Evolutionary conservation across 108 stramenopile species (phyloP), one percentile per base, ranked within the genome.

Genomic region (Phaeodactylum tricornutum): DNA sequence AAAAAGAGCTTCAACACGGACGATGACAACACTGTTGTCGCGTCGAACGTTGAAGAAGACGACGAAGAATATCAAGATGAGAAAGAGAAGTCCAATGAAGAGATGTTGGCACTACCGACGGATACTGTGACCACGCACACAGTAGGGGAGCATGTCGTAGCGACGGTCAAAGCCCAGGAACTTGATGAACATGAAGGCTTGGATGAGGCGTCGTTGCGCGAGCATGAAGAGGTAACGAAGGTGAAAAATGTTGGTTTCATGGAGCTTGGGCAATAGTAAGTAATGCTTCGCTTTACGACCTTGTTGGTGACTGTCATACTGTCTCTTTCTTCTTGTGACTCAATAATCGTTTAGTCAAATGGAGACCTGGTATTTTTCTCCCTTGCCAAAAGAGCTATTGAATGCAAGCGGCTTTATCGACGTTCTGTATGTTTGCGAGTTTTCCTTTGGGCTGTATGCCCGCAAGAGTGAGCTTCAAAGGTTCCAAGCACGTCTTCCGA

Each of bases 301-400:
- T 34, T 41, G 9, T 14, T 5, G 39, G 21, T 20, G 16, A 20
- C 14, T 28, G 45, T 16, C 55, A 30, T 30, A 12, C 43, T 26
- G 62, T 57, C 33, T 41, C 31, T 9, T 25, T n/a, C 23, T 25
- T 52, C 24, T 37, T 4, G n/a, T 29, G 34, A 51, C 11, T 69
- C 67, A n/a, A n/a, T n/a, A n/a, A n/a, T n/a, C 43, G 25, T 50
- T 17, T 5, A 65, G 64, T 68, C 87, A 77, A 53, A 95, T 96
- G 92, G 94, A 96, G 56, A 95, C 94, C 8, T 98, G 97, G 95
- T 99, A 98, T 69, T 99, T 93, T 74, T 92, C 89, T 14, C 97
- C 98, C 11, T 64, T 96, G 43, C 98, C 98, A 12, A 94, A 96
- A 55, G 96, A 99, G 60, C 76, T 89, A 36, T 57, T 93, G 47